A percentile compares a stretch with the other conserved stretches of the same genome.
Evolutionary conservation across 352 stramenopile species (phyloP).

Genomic region (Pythium graminicola): DNA sequence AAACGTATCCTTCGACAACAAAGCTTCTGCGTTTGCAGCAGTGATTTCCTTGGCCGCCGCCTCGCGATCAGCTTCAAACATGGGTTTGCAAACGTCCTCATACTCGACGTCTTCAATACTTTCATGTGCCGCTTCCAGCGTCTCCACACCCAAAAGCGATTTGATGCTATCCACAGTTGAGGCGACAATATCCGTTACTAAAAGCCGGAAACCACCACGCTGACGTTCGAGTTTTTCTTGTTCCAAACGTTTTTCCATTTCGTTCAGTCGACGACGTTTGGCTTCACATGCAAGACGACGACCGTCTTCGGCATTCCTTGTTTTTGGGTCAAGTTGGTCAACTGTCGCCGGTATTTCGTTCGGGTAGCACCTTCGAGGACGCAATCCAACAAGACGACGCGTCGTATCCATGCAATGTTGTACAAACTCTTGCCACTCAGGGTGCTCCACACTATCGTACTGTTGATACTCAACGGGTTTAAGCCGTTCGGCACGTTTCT

Average conservation of each 20-base stretch:
- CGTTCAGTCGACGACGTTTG: conserved; percentile 41
- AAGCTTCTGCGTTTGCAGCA: conserved; percentile 36
- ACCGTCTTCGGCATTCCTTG: conserved; percentile 49
- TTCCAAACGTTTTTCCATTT: conserved; percentile 19
- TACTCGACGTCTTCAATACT: conserved; percentile 63
- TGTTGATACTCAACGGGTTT: conserved; percentile 39
- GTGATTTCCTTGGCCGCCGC: conserved; percentile 22
- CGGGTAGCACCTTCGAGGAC: conserved; percentile 34
- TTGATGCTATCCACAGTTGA: conserved; percentile 24
- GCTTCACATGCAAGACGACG: conserved; percentile 59
- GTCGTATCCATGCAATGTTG: conserved; percentile 60
- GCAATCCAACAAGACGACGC: conserved; percentile 35
- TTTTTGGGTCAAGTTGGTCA: conserved; percentile 25
- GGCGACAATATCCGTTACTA: conserved; percentile 1
- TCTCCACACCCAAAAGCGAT: conserved; percentile 29
- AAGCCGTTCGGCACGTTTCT: conserved; percentile 9
- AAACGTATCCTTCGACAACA: conserved; percentile 88
- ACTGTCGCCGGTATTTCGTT: conserved; percentile 45
- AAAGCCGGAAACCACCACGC: conserved; percentile 13
- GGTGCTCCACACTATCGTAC: conserved; percentile 40
- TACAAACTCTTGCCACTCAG: conserved; percentile 42
- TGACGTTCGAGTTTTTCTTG: conserved; percentile 23
- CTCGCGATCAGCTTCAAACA: conserved; percentile 21
- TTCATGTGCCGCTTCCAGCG: conserved; percentile 36
- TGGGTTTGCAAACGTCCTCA: conserved; percentile 48